phyloP scores from a whole-genome alignment of 2,329 filamentous ascomycete genomes.

The Byssochlamys sp. region DNA sequence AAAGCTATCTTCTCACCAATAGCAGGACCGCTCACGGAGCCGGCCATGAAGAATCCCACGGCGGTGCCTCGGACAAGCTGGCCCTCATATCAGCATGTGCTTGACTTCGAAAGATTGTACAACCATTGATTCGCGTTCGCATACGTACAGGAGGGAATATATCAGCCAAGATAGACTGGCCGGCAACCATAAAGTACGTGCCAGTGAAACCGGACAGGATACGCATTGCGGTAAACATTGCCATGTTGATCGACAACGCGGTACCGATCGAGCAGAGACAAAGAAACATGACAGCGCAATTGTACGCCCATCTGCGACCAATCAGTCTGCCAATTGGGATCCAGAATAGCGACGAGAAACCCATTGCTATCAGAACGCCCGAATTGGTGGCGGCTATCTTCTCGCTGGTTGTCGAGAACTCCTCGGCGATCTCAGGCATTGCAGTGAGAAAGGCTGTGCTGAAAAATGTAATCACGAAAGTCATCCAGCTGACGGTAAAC shows the following conservation, averaged over 20 bases:
- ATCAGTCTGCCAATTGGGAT: constrained; percentile 21
- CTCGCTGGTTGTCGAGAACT: constrained; percentile 27
- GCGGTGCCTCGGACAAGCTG: constrained; percentile 27
- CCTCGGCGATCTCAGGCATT: constrained; percentile 29
- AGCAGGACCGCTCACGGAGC: constrained; percentile 35
- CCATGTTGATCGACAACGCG: constrained; percentile 21
- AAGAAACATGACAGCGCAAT: constrained; percentile 24
- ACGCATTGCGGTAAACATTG: constrained; percentile 28
- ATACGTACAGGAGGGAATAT: constrained; percentile 27
- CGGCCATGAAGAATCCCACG: constrained; percentile 35
- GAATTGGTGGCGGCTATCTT: constrained; percentile 29
- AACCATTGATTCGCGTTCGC: neutral
- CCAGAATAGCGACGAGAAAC: constrained; percentile 29
- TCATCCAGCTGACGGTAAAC: constrained; percentile 35
- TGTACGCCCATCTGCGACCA: constrained; percentile 23
- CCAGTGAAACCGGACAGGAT: constrained; percentile 28
- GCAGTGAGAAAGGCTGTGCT: constrained; percentile 34
- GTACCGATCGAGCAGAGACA: constrained; percentile 24
- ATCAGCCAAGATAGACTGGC: constrained; percentile 31
- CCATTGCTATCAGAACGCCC: constrained; percentile 30
- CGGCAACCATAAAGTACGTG: constrained; percentile 32
- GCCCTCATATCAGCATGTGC: neutral
- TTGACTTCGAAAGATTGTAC: neutral
- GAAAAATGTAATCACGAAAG: constrained; percentile 33
- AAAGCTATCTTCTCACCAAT: constrained; percentile 21